Evolutionary conservation across 1,139 yeast genomes (phyloP), one percentile per base, ranked within the genome.

Genomic region (Diutina ranongensis): DNA sequence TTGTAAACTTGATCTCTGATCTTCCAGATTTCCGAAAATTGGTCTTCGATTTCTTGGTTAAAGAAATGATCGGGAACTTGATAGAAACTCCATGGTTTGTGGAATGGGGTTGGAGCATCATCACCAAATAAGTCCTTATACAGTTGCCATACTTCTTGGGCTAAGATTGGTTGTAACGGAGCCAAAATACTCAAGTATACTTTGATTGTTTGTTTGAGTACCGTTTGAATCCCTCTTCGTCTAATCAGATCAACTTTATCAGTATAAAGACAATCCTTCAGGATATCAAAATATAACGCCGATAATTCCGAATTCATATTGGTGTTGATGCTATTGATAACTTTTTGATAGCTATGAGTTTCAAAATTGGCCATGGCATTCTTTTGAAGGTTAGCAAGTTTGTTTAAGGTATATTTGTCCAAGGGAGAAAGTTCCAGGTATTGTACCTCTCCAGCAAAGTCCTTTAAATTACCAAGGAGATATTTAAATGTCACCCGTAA

Each of bases 91-190:
- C 53, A 52, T 1, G 47, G 46, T 19, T 60, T 58, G 57, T 71
- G 64, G 54, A 80, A 75, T 1, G 92, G 92, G 1, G 86, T 72
- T 5, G 54, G 58, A 1, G 53, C 53, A 36, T 58, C 52, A 0
- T 52, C 52, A 1, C 76, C 71, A 15, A 32, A 19, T 4, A 20
- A 13, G 12, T 31, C n/a, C 4, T 15, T 33, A 13, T 76, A 57
- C 49, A 71, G 70, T 32, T 75, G 72, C 96, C 97, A 88, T 0
- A 78, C 89, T 57, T 94, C 97, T 59, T 92, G 97, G 0, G 89
- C 74, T 49, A 88, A 65, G 5, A 85, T 59, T 1, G 99, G 99
- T 35, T 84, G 67, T 0, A 94, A 75, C 1, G 98, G 98, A 0
- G 92, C 73, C 49, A 89, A 60, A 2, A 86, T 61, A 0, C 84